A percentile compares a stretch with the other conserved stretches of the same genome.
phyloP scores from a whole-genome alignment of 169 alveolate genomes.

The Cryptosporidium felis region DNA sequence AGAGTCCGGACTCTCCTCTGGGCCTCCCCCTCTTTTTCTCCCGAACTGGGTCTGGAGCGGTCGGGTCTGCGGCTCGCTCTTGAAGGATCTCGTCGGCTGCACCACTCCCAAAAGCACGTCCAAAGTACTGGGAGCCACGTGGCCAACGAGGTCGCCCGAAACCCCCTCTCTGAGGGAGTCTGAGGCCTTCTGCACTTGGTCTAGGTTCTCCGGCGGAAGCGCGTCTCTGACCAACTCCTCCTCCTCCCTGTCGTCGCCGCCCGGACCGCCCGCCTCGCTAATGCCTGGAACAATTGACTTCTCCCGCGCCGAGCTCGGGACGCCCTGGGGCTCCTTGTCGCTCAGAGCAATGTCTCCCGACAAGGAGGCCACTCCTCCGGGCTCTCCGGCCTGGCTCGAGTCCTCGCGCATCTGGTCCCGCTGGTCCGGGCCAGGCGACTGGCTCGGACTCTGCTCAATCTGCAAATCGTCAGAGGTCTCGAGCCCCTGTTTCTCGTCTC shows the following conservation, averaged over 20 bases:
- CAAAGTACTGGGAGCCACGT: conserved; percentile 39
- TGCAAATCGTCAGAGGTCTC: too few relatives aligned
- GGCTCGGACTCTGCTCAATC: neutral
- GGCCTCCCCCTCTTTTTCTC: conserved; percentile 1
- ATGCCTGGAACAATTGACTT: conserved; percentile 38
- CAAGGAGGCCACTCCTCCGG: neutral
- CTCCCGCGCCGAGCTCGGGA: neutral
- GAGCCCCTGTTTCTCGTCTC: too few relatives aligned
- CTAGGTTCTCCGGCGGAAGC: neutral
- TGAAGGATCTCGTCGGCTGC: conserved; percentile 47
- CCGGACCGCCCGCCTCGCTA: neutral
- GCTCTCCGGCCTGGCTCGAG: too few relatives aligned
- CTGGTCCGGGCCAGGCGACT: too few relatives aligned
- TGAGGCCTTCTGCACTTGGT: conserved; percentile 43
- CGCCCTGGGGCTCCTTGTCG: neutral
- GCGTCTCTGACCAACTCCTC: neutral
- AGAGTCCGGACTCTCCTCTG: neutral
- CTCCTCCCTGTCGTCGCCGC: neutral
- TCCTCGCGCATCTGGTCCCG: neutral
- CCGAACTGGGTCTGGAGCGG: conserved; percentile 57
- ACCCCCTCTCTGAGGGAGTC: conserved; percentile 37
- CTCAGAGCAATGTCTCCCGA: conserved; percentile 11
- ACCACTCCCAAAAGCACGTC: conserved; percentile 49
- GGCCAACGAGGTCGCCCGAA: conserved; percentile 2
- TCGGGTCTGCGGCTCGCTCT: neutral